Evolutionary conservation across 2,329 filamentous ascomycete genomes (phyloP).

Genomic region (Zasmidium citrigriseum): DNA sequence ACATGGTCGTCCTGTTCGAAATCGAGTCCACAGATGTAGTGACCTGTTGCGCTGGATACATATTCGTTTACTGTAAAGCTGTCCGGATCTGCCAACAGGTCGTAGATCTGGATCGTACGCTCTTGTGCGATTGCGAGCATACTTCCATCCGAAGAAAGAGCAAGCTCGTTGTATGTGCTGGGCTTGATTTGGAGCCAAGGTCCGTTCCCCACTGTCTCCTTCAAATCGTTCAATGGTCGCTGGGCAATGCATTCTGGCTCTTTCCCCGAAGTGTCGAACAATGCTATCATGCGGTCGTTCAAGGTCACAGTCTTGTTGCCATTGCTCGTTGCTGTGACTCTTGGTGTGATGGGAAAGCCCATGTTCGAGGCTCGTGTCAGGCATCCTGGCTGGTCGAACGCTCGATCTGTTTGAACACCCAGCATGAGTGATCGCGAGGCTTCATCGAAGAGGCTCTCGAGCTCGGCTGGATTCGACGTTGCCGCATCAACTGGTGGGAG

Average conservation of each 20-base stretch:
- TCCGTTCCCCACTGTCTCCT: constrained; percentile 34
- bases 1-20: constrained; percentile 37
- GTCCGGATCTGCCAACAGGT: constrained; percentile 30
- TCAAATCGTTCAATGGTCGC: constrained; percentile 34
- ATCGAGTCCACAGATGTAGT: constrained; percentile 37
- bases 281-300: constrained; percentile 31
- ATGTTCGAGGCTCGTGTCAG: constrained; percentile 18
- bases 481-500: constrained; percentile 25
- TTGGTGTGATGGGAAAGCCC: constrained; percentile 21
- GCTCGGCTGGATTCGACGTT: constrained; percentile 21
- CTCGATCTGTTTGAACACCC: constrained; percentile 26
- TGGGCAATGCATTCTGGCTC: constrained; percentile 22
- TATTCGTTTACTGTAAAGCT: constrained; percentile 35
- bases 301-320: constrained; percentile 30
- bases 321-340: constrained; percentile 26
- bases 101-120: constrained; percentile 37
- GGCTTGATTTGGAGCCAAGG: constrained; percentile 35
- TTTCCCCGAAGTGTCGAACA: constrained; percentile 30
- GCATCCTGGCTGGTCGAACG: constrained; percentile 20
- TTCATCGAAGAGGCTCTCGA: constrained; percentile 31
- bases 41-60: constrained; percentile 33
- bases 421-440: constrained; percentile 35
- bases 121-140: constrained; percentile 37
- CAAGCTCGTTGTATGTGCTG: constrained; percentile 32
- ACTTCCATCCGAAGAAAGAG: constrained; percentile 32